Conservation (phyloP, 495 filamentous ascomycete genomes). For the Lophium mytilinum region DNA sequence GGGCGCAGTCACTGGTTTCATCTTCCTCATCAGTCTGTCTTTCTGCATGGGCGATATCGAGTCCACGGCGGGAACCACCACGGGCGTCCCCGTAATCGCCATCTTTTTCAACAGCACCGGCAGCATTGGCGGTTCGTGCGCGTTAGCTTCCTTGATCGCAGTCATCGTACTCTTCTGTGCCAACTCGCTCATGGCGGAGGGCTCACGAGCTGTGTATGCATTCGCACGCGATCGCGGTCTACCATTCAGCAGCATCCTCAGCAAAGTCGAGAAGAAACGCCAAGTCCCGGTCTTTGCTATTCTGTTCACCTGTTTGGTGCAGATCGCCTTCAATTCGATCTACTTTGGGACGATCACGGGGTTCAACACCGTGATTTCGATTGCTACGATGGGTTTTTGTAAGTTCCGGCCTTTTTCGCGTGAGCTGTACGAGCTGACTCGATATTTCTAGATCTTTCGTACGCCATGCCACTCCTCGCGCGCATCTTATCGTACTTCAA, state of each 20-base stretch:
- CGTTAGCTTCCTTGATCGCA: constrained; percentile 36
- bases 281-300: constrained; percentile 46
- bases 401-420: constrained; percentile 19
- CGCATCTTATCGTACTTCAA: constrained; percentile 44
- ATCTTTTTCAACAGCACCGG: constrained; percentile 44
- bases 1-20: constrained; percentile 43
- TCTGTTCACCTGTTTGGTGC: constrained; percentile 42
- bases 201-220: constrained; percentile 39
- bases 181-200: constrained; percentile 40
- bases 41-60: constrained; percentile 45
- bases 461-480: constrained; percentile 47
- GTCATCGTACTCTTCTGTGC: constrained; percentile 38
- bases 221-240: constrained; percentile 44
- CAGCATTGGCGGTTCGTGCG: constrained; percentile 37
- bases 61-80: constrained; percentile 34
- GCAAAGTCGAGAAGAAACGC: constrained; percentile 35
- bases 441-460: constrained; percentile 43
- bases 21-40: constrained; percentile 41
- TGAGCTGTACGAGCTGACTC: background rate
- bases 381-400: constrained; percentile 52
- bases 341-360: constrained; percentile 52
- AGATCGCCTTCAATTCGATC: constrained; percentile 48
- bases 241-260: constrained; percentile 39
- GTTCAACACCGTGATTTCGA: constrained; percentile 50
- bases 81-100: constrained; percentile 42